Percentiles rank a stretch among this genome's conserved stretches.
Conservation (phyloP, 805 yeast genomes). For the Kuraishia borneana region DNA sequence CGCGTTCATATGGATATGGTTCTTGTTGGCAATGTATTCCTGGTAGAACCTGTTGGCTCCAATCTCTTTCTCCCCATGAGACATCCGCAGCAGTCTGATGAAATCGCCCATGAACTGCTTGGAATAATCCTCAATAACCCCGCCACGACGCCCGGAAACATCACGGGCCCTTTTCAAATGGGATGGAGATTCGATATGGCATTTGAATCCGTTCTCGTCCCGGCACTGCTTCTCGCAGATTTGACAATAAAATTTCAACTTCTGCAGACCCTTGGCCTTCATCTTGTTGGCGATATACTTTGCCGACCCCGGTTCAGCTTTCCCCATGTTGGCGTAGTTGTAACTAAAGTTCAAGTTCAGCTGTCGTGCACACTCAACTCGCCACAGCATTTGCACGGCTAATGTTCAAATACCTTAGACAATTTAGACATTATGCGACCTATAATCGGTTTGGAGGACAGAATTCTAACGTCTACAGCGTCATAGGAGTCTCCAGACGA, state of each 20-base stretch:
- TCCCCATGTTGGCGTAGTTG: constrained; percentile 36
- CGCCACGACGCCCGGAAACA: constrained; percentile 28
- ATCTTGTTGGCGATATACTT: constrained; percentile 65
- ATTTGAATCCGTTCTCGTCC: constrained; percentile 91
- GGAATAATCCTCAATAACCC: constrained; percentile 44
- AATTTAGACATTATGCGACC: not conserved
- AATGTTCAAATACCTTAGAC: too few relatives aligned
- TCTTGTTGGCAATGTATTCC: constrained; percentile 71
- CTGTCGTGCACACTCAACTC: too few relatives aligned
- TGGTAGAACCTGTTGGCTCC: constrained; percentile 84
- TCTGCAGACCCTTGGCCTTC: constrained; percentile 78
- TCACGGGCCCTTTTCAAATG: constrained; percentile 52
- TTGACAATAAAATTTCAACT: constrained; percentile 82
- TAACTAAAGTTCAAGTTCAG: too few relatives aligned
- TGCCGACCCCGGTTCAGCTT: constrained; percentile 56
- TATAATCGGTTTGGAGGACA: constrained; percentile 1
- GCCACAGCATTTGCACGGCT: too few relatives aligned
- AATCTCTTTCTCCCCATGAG: constrained; percentile 74
- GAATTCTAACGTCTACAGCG: too few relatives aligned
- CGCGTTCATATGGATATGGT: constrained; percentile 86
- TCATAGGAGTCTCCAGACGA: constrained; percentile 5
- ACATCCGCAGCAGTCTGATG: constrained; percentile 42
- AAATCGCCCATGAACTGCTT: constrained; percentile 53
- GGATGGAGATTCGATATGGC: constrained; percentile 75
- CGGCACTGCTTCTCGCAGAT: constrained; percentile 88